phyloP scores from a whole-genome alignment of 345 rosid species.

The Turritis glabra region DNA sequence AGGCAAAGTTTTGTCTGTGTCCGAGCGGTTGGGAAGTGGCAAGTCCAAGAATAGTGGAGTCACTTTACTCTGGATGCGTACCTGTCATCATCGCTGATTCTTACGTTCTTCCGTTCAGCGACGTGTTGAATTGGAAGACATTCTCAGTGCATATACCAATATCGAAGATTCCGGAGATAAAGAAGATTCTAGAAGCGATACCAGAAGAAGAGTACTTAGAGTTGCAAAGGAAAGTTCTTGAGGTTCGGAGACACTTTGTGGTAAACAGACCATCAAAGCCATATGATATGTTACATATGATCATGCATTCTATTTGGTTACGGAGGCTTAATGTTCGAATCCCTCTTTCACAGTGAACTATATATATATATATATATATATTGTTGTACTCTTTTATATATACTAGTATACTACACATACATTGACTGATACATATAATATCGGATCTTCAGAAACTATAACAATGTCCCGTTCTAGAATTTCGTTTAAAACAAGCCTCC shows the following conservation, averaged over 20 bases:
- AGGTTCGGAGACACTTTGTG: slow-evolving; percentile 53
- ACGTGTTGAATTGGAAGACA: slow-evolving; percentile 59
- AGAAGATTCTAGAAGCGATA: slow-evolving; percentile 46
- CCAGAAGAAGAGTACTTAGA: slow-evolving; percentile 36
- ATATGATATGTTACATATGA: slow-evolving; percentile 63
- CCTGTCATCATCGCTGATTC: slow-evolving; percentile 55
- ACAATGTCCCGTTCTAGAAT: background rate
- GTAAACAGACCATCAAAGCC: slow-evolving; percentile 62
- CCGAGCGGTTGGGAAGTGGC: slow-evolving; percentile 77
- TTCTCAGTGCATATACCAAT: slow-evolving; percentile 50
- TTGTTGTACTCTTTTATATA: slow-evolving; percentile 3
- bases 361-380: background rate
- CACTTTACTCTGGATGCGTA: slow-evolving; percentile 56
- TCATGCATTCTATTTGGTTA: slow-evolving; percentile 69
- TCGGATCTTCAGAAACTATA: background rate
- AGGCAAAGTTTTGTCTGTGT: slow-evolving; percentile 56
- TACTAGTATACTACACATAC: too few species aligned
- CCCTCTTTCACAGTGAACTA: slow-evolving; percentile 22
- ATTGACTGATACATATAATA: slow-evolving; percentile 2
- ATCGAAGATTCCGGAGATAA: slow-evolving; percentile 46
- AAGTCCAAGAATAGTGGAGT: slow-evolving; percentile 58
- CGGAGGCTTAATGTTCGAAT: slow-evolving; percentile 57
- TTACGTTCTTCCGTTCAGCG: slow-evolving; percentile 59
- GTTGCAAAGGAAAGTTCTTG: slow-evolving; percentile 45
- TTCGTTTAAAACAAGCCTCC: background rate